Conservation (phyloP, 805 yeast species). For the Pichia thaimueangensis region DNA sequence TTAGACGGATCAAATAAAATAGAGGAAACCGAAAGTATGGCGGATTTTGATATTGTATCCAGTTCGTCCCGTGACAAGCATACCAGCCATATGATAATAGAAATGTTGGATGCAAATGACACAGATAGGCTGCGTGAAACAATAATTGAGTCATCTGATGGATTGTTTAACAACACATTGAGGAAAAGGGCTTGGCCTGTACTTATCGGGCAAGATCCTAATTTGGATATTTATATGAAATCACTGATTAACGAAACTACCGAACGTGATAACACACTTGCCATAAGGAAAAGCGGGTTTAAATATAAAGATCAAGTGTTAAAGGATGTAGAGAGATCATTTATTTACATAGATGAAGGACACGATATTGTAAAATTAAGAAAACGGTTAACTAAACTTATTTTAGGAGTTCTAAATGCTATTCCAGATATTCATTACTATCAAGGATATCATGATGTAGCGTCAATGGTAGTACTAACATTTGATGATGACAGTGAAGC, state of each 20-base stretch:
- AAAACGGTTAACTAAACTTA: slow-evolving; percentile 35
- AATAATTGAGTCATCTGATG: slow-evolving; percentile 38
- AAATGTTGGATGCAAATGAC: slow-evolving; percentile 29
- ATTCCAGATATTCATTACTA: slow-evolving; percentile 67
- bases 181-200: slow-evolving; percentile 48
- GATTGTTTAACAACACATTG: slow-evolving; percentile 37
- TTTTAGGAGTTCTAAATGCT: slow-evolving; percentile 50
- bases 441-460: slow-evolving; percentile 91
- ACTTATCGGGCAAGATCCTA: slow-evolving; percentile 24
- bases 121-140: slow-evolving; percentile 26
- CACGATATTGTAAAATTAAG: slow-evolving; percentile 29
- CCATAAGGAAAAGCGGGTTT: no score
- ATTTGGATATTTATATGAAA: background rate
- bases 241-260: slow-evolving; percentile 18
- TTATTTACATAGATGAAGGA: slow-evolving; percentile 34
- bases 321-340: slow-evolving; percentile 73
- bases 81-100: background rate
- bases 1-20: no score
- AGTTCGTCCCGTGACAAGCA: background rate
- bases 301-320: slow-evolving; percentile 72
- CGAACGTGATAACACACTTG: slow-evolving; percentile 35
- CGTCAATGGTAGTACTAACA: slow-evolving; percentile 55
- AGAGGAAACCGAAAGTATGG: background rate
- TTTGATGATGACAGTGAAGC: slow-evolving; percentile 33
- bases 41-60: background rate